These are phyloP conservation scores for Nitzschia inconspicua DNA, from an alignment of 108 stramenopile species.

Conservation along the genomic window DNA sequence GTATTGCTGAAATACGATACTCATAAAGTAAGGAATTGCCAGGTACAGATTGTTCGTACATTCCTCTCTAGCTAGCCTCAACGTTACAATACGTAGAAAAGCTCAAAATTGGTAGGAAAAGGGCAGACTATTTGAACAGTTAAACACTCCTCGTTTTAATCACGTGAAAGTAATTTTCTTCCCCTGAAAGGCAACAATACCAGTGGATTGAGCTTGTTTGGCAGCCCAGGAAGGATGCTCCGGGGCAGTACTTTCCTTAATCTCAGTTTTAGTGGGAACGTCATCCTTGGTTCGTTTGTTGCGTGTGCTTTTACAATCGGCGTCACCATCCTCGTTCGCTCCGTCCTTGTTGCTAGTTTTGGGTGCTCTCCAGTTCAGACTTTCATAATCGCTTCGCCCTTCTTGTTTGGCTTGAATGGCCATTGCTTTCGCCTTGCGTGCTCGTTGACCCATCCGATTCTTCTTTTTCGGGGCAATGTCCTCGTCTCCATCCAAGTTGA, in stretches of 20 bases:
- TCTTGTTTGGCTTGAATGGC: constrained; percentile 69
- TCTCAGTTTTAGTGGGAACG: neutral
- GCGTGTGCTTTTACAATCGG: neutral
- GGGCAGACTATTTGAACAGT: too few relatives aligned
- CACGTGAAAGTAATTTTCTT: constrained; percentile 84
- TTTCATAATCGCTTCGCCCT: constrained; percentile 41
- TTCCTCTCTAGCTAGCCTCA: too few relatives aligned
- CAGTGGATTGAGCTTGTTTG: constrained; percentile 57
- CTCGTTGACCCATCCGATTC: constrained; percentile 82
- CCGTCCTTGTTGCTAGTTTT: constrained; percentile 25
- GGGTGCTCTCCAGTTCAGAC: constrained; percentile 76
- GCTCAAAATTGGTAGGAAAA: too few relatives aligned
- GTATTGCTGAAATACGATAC: too few relatives aligned
- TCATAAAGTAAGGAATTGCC: too few relatives aligned
- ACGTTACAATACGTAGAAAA: too few relatives aligned
- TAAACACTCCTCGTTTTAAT: too few relatives aligned
- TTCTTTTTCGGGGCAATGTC: constrained; percentile 33
- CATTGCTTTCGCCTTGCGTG: constrained; percentile 70
- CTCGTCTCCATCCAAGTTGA: neutral
- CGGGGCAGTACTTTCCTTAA: neutral
- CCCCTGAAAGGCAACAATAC: constrained; percentile 77
- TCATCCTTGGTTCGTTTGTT: neutral
- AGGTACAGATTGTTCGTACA: too few relatives aligned
- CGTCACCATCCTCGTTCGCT: constrained; percentile 1
- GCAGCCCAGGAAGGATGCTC: constrained; percentile 88